Evolutionary conservation across 495 filamentous ascomycete genomes (phyloP).

Genomic region (Parathielavia hyrcaniae): DNA sequence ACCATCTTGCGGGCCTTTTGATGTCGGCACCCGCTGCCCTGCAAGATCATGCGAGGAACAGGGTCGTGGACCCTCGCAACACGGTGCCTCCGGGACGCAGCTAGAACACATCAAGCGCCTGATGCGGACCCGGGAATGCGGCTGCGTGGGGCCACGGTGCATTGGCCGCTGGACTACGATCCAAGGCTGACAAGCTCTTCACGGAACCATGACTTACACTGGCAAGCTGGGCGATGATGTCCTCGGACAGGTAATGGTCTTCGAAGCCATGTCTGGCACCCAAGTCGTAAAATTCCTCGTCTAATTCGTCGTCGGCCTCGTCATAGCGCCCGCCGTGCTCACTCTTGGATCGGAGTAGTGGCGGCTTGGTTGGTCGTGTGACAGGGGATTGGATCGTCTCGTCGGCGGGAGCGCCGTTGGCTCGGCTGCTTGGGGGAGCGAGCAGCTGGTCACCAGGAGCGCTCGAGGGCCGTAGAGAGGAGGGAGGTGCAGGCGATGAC

Average conservation of each 20-base stretch:
- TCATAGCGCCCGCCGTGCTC: constrained; percentile 55
- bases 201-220: constrained; percentile 43
- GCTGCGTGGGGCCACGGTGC: not conserved
- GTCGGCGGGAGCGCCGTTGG: constrained; percentile 24
- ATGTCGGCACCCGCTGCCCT: not conserved
- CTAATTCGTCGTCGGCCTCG: constrained; percentile 32
- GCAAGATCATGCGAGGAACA: not conserved
- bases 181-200: not conserved
- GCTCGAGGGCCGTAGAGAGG: constrained; percentile 30
- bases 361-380: constrained; percentile 45
- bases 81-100: not conserved
- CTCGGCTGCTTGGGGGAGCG: constrained; percentile 5
- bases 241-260: constrained; percentile 62
- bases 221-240: constrained; percentile 52
- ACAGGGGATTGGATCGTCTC: constrained; percentile 22
- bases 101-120: too few species aligned
- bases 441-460: constrained; percentile 28
- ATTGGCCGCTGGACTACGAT: not conserved
- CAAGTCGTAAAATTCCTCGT: constrained; percentile 43
- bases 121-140: not conserved
- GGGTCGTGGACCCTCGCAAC: not conserved
- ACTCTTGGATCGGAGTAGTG: constrained; percentile 63
- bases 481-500: constrained; percentile 9
- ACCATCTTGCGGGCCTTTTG: not conserved
- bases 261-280: constrained; percentile 62